Conservation (phyloP, 2,329 filamentous ascomycete genomes). For the Colletotrichum salicis region DNA sequence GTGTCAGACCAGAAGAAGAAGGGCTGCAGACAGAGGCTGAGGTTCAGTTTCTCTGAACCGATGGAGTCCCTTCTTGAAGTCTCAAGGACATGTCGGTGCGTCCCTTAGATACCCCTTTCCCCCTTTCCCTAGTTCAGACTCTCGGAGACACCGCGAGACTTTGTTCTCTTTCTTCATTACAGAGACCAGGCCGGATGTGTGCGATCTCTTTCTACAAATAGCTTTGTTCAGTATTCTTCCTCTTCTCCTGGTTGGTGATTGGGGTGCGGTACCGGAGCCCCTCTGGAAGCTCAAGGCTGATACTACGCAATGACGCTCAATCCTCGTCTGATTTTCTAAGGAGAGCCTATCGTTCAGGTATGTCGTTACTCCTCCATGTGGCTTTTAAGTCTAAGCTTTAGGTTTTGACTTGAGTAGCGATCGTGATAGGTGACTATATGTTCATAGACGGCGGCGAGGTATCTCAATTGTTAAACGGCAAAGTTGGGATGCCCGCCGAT, state of each 20-base stretch:
- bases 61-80: too few relatives aligned
- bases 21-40: too few relatives aligned
- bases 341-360: not conserved
- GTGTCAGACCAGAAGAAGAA: too few relatives aligned
- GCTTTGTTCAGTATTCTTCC: not conserved
- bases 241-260: not conserved
- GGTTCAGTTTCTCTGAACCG: too few relatives aligned
- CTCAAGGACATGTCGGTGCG: too few relatives aligned
- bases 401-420: slow-evolving; percentile 34
- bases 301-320: not conserved
- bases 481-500: slow-evolving; percentile 28
- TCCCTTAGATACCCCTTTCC: too few relatives aligned
- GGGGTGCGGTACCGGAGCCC: not conserved
- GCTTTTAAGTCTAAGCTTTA: too few relatives aligned
- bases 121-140: too few relatives aligned
- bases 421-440: slow-evolving; percentile 48
- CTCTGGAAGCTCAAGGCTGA: not conserved
- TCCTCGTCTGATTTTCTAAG: not conserved
- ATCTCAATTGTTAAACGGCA: slow-evolving; percentile 41
- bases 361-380: not conserved
- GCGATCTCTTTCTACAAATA: not conserved
- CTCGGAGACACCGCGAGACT: too few relatives aligned
- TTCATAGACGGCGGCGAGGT: slow-evolving; percentile 52
- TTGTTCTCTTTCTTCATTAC: not conserved
- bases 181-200: not conserved